Evolutionary conservation across 345 rosid genomes (phyloP).

Genomic region (Gossypium thurberi): DNA sequence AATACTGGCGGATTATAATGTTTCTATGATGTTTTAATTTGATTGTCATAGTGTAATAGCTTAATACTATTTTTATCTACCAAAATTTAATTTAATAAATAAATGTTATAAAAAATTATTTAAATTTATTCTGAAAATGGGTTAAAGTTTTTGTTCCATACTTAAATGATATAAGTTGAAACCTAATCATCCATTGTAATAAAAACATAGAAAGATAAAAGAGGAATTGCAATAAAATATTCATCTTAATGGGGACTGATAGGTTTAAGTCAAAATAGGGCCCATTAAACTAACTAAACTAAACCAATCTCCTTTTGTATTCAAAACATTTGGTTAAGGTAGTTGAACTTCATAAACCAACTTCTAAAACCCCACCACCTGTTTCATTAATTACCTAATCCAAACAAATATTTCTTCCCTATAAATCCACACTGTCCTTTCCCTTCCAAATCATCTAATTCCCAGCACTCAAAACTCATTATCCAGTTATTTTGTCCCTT

Average conservation of each 20-base stretch:
- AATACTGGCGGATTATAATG: too few species aligned
- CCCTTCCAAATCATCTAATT: background rate
- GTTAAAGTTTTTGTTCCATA: too few species aligned
- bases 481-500: background rate
- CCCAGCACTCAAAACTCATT: background rate
- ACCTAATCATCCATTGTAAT: too few species aligned
- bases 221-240: background rate
- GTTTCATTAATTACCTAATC: slow-evolving; percentile 2
- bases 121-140: too few species aligned
- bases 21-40: too few species aligned
- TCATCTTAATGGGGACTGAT: background rate
- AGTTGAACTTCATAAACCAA: slow-evolving; percentile 53
- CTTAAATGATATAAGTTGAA: too few species aligned
- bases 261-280: slow-evolving; percentile 16
- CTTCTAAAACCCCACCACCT: slow-evolving; percentile 22
- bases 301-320: background rate
- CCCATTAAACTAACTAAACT: background rate
- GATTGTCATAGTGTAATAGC: too few species aligned
- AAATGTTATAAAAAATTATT: too few species aligned
- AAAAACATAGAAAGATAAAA: too few species aligned
- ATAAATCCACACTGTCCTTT: slow-evolving; percentile 19
- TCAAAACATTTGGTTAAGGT: slow-evolving; percentile 30
- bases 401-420: background rate
- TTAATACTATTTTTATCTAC: too few species aligned
- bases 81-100: too few species aligned